These are phyloP conservation scores for rapeseed (Brassica napus) DNA, from an alignment of 345 rosid genomes.

Conservation along the genomic window Da-Ae NC_063450.1:550001-550500, in stretches of 20 bases:
- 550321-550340: not conserved
- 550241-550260: conserved; percentile 6
- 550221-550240: not conserved
- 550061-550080: not conserved
- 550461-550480: not conserved
- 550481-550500: conserved; percentile 19
- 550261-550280: not conserved
- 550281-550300: not conserved
- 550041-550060: conserved; percentile 18
- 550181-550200: not conserved
- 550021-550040: conserved; percentile 16
- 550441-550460: not conserved
- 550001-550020: conserved; percentile 1
- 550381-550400: conserved; percentile 17
- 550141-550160: not conserved
- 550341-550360: not conserved
- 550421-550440: not conserved
- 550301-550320: not conserved
- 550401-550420: not conserved
- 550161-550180: conserved; percentile 12
- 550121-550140: no score
- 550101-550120: not conserved
- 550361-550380: not conserved
- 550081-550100: not conserved
- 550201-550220: conserved; percentile 10